These are phyloP conservation scores for Hepatocystis sp. DNA, from an alignment of 169 alveolate genomes.

Conservation along the genomic window DNA sequence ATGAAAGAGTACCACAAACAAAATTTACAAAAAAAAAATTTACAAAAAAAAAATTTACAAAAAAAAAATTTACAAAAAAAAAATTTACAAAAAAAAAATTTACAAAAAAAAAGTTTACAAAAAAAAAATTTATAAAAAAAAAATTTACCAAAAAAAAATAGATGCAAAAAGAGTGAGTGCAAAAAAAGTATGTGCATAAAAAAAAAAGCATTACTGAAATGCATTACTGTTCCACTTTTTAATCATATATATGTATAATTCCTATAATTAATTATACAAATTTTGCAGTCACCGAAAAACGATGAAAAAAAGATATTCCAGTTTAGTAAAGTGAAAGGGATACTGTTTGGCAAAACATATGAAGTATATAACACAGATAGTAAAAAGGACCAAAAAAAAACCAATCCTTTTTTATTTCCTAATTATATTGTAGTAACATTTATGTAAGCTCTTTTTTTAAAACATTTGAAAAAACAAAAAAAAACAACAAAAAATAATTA, in stretches of 20 bases:
- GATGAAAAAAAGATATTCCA: conserved; percentile 21
- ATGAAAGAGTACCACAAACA: no score
- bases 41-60: no score
- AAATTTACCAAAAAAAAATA: conserved; percentile 2
- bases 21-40: no score
- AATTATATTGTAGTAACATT: conserved; percentile 60
- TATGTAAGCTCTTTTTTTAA: conserved; percentile 33
- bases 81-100: no score
- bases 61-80: no score
- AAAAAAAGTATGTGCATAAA: no score
- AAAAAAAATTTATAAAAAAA: conserved; percentile 7
- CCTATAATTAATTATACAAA: conserved; percentile 2
- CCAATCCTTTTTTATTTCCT: conserved; percentile 61
- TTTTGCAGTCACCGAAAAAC: conserved; percentile 1
- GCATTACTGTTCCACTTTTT: neutral
- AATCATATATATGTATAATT: neutral
- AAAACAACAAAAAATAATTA: no score
- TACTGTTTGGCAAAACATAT: conserved; percentile 62
- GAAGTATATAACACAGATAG: neutral
- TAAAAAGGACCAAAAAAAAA: conserved; percentile 28
- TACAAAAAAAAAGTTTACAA: no score
- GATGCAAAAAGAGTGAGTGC: no score
- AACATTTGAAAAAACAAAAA: no score
- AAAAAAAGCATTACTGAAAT: neutral
- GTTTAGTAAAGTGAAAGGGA: conserved; percentile 60